Evolutionary conservation across 805 yeast species (phyloP).

Genomic region (Candida suzukii): DNA sequence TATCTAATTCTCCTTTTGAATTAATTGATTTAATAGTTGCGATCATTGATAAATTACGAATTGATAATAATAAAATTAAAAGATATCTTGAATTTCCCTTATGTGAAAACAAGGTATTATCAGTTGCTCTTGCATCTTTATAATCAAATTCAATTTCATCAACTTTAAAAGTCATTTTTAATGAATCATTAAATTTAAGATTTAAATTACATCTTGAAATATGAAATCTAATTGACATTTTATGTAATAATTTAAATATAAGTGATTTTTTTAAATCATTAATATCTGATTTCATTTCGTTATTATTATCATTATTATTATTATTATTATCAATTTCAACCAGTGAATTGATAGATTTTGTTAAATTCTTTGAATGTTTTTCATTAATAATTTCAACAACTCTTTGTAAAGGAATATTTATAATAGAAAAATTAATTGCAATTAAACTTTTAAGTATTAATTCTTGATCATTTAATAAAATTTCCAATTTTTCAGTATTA

Average conservation of each 20-base stretch:
- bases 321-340: not conserved
- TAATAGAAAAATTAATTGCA: not conserved
- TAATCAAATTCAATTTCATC: not conserved
- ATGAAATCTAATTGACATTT: not conserved
- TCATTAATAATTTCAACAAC: not conserved
- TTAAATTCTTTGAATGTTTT: not conserved
- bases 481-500: not conserved
- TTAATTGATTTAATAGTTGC: not conserved
- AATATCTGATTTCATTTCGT: too few species aligned
- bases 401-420: not conserved
- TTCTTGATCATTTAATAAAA: not conserved
- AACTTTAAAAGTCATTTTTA: not conserved
- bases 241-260: not conserved
- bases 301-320: too few species aligned
- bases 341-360: not conserved
- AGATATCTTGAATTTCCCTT: not conserved
- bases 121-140: not conserved
- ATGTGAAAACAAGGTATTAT: not conserved
- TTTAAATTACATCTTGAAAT: not conserved
- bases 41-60: not conserved
- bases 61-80: not conserved
- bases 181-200: not conserved
- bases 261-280: not conserved
- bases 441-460: not conserved
- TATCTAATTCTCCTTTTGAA: not conserved